These are phyloP conservation scores for Scutellaria barbata DNA, from an alignment of 257 asterid species.

Conservation along the genomic window DNA sequence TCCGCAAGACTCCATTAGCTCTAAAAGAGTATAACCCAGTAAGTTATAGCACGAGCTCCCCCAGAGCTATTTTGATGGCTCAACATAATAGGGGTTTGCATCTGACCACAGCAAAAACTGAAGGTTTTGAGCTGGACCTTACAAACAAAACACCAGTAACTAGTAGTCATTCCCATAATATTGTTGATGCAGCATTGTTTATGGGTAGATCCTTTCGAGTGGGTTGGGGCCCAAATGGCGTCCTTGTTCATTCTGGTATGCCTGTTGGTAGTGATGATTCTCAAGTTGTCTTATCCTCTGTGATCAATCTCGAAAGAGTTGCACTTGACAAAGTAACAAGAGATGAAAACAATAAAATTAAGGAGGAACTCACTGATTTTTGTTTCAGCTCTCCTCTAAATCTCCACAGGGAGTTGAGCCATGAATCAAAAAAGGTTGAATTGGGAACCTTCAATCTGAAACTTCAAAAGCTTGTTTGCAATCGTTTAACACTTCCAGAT, in stretches of 20 bases:
- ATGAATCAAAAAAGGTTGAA: conserved; percentile 60
- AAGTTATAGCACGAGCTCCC: conserved; percentile 64
- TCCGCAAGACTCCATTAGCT: conserved; percentile 92
- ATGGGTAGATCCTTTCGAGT: conserved; percentile 98
- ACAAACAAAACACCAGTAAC: conserved; percentile 66
- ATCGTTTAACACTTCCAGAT: conserved; percentile 71
- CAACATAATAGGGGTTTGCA: conserved; percentile 73
- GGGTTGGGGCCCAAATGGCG: conserved; percentile 99
- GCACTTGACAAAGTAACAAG: conserved; percentile 76
- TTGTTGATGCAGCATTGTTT: conserved; percentile 97
- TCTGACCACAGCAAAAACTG: conserved; percentile 54
- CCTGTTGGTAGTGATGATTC: conserved; percentile 68
- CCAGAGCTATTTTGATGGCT: conserved; percentile 77
- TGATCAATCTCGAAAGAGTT: conserved; percentile 82
- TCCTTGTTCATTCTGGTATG: conserved; percentile 90
- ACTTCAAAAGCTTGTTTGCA: conserved; percentile 74
- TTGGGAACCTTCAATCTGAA: conserved; percentile 64
- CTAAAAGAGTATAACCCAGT: conserved; percentile 74
- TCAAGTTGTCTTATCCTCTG: conserved; percentile 65
- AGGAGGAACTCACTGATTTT: conserved; percentile 64
- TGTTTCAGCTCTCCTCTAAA: conserved; percentile 80
- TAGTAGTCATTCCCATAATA: conserved; percentile 63
- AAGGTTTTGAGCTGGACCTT: conserved; percentile 79
- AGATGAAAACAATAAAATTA: conserved; percentile 64
- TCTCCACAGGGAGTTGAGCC: conserved; percentile 79